Conservation (phyloP, 371 early-diverging fungal species). For the Mycotypha africana region DNA sequence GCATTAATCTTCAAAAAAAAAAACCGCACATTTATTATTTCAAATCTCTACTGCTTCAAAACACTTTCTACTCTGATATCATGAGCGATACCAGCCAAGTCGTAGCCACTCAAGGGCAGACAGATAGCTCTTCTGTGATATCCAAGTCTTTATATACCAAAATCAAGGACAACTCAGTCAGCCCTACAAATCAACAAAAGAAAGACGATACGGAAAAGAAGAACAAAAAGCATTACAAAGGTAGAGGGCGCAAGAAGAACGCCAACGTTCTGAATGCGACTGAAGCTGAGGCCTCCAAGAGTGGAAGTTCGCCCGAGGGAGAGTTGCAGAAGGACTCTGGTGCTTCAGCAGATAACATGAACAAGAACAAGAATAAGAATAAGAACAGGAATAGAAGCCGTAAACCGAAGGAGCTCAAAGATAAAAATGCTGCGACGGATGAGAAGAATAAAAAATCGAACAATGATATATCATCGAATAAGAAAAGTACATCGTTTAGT, state of each 20-base stretch:
- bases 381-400: background rate
- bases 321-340: too few species aligned
- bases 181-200: background rate
- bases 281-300: constrained; percentile 5
- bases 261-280: constrained; percentile 9
- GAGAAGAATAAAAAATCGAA: constrained; percentile 2
- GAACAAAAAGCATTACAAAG: background rate
- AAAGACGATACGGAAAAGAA: background rate
- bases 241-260: constrained; percentile 6
- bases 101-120: background rate
- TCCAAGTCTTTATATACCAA: too few species aligned
- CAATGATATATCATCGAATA: background rate
- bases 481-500: background rate
- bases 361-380: background rate
- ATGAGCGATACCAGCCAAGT: background rate
- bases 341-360: background rate
- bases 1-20: too few species aligned
- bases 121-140: background rate
- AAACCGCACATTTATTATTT: too few species aligned
- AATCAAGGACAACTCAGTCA: background rate
- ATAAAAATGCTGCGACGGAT: background rate
- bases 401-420: background rate
- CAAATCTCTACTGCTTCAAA: too few species aligned
- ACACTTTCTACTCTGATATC: too few species aligned
- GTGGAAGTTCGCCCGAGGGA: too few species aligned